Evolutionary conservation across 2,329 filamentous ascomycete genomes (phyloP).

Genomic region (Biscogniauxia sp.): DNA sequence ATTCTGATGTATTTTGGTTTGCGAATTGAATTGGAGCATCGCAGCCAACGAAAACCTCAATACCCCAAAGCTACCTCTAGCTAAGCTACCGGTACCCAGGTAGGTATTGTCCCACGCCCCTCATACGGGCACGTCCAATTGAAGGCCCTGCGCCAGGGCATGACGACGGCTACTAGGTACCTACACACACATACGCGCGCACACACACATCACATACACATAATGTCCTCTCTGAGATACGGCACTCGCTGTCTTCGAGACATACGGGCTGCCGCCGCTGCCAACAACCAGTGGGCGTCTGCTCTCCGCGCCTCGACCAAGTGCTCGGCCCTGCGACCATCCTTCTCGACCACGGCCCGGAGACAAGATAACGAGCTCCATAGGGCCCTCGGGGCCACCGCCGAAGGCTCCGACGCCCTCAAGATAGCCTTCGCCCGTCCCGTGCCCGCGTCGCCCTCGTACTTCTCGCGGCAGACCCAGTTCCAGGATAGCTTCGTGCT

Average conservation of each 20-base stretch:
- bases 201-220: conserved; percentile 23
- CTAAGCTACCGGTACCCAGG: neutral
- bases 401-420: conserved; percentile 25
- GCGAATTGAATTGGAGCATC: conserved; percentile 2
- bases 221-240: conserved; percentile 32
- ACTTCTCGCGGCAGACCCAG: conserved; percentile 81
- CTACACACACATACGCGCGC: too few species aligned
- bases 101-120: neutral
- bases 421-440: conserved; percentile 61
- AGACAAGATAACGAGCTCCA: conserved; percentile 8
- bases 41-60: conserved; percentile 10
- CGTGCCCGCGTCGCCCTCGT: conserved; percentile 83
- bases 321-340: conserved; percentile 17
- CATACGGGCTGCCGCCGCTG: conserved; percentile 14
- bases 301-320: conserved; percentile 15
- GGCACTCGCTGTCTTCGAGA: conserved; percentile 31
- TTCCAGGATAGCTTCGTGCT: conserved; percentile 84
- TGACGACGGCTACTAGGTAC: conserved; percentile 24
- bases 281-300: conserved; percentile 23
- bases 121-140: conserved; percentile 3
- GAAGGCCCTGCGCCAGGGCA: conserved; percentile 17
- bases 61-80: conserved; percentile 2
- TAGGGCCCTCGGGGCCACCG: conserved; percentile 1
- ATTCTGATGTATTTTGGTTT: neutral
- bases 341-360: conserved; percentile 18